These are phyloP conservation scores for Boletus pseudopeckii DNA, from an alignment of 768 basidiomycete genomes.

Conservation along the genomic window DNA sequence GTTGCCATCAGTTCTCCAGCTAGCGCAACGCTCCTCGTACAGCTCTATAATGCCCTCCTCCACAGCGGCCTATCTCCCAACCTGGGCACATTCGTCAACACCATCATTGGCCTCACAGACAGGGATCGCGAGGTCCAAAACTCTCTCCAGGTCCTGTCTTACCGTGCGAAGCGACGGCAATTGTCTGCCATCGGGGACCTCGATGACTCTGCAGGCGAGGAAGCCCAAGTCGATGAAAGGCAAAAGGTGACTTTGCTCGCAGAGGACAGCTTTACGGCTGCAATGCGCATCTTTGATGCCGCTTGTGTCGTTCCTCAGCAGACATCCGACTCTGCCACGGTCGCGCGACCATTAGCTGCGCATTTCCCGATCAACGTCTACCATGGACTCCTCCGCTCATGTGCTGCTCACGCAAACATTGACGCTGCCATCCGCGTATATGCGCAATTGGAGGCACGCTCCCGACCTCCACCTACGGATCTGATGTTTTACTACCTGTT, in stretches of 20 bases:
- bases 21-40: constrained; percentile 56
- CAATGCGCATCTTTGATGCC: constrained; percentile 70
- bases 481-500: constrained; percentile 55
- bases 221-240: constrained; percentile 23
- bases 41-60: constrained; percentile 73
- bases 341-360: constrained; percentile 2
- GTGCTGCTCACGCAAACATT: constrained; percentile 53
- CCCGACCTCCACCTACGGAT: constrained; percentile 29
- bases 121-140: constrained; percentile 65
- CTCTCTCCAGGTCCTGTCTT: constrained; percentile 42
- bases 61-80: constrained; percentile 60
- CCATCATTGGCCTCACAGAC: constrained; percentile 59
- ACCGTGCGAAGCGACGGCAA: constrained; percentile 37
- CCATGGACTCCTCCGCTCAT: constrained; percentile 55
- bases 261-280: constrained; percentile 71
- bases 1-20: constrained; percentile 37
- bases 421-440: constrained; percentile 64
- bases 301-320: constrained; percentile 36
- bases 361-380: constrained; percentile 42
- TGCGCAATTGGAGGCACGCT: constrained; percentile 50
- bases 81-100: constrained; percentile 51
- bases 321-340: constrained; percentile 8
- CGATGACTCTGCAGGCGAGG: constrained; percentile 10
- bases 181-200: constrained; percentile 1
- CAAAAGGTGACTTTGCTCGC: constrained; percentile 44